Evolutionary conservation across 2,329 filamentous ascomycete species (phyloP).

Genomic region (Diatrype stigma): DNA sequence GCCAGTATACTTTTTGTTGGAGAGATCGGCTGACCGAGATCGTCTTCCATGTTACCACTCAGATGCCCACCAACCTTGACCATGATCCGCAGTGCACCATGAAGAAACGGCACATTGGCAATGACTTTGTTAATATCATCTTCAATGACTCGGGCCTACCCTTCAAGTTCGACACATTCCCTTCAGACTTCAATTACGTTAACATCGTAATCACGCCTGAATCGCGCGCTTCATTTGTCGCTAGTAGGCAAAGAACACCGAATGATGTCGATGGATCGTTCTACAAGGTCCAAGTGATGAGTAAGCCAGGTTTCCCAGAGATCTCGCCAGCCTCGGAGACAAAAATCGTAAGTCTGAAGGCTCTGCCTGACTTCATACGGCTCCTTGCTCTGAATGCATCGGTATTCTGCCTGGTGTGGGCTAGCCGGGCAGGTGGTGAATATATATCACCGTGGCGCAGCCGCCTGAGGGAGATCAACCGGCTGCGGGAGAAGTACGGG

Average conservation of each 20-base stretch:
- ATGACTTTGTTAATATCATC: constrained; percentile 96
- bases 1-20: constrained; percentile 88
- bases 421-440: constrained; percentile 69
- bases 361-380: constrained; percentile 79
- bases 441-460: constrained; percentile 87
- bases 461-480: constrained; percentile 78
- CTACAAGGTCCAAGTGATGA: constrained; percentile 87
- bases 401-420: constrained; percentile 91
- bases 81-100: constrained; percentile 70
- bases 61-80: constrained; percentile 89
- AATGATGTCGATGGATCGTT: constrained; percentile 50
- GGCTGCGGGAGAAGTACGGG: constrained; percentile 67
- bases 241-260: constrained; percentile 38
- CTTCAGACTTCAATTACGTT: constrained; percentile 93
- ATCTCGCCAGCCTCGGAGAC: constrained; percentile 85
- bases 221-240: constrained; percentile 71
- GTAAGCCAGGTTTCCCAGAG: constrained; percentile 82
- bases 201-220: constrained; percentile 94
- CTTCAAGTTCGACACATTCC: constrained; percentile 88
- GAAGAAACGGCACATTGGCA: constrained; percentile 95
- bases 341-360: constrained; percentile 81
- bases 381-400: constrained; percentile 89
- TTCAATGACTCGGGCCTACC: constrained; percentile 94
- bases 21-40: constrained; percentile 92
- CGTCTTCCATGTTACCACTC: constrained; percentile 90